A percentile compares a stretch with the other conserved stretches of the same genome.
Evolutionary conservation across 495 filamentous ascomycete species (phyloP).

Genomic region (Aspergillus affinis): DNA sequence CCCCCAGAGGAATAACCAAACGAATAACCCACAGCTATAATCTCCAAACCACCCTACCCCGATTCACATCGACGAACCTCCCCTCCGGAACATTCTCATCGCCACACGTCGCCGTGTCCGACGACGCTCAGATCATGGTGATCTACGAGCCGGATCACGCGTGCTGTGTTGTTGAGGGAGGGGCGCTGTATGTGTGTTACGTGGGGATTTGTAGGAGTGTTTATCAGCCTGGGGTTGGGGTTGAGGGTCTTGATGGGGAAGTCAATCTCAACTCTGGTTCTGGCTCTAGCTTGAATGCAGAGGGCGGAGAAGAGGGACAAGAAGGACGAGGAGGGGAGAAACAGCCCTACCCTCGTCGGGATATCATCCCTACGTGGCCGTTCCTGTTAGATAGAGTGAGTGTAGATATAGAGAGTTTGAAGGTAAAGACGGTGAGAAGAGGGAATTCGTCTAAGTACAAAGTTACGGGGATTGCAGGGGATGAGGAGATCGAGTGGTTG

Average conservation of each 20-base stretch:
- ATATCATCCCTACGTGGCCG: conserved; percentile 13
- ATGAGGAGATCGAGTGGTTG: not conserved
- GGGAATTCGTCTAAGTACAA: not conserved
- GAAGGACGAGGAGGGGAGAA: not conserved
- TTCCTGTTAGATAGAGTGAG: conserved; percentile 14
- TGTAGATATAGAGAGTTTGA: conserved; percentile 9
- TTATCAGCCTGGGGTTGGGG: conserved; percentile 1
- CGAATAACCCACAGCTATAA: conserved; percentile 4
- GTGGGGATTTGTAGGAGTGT: conserved; percentile 3
- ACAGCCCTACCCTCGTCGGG: conserved; percentile 3
- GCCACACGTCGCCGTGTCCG: conserved; percentile 22
- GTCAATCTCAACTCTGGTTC: too few relatives aligned
- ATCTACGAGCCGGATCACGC: conserved; percentile 21
- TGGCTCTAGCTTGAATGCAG: too few relatives aligned
- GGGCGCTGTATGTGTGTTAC: conserved; percentile 19
- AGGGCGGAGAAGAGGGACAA: not conserved
- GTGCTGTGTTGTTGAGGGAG: conserved; percentile 12
- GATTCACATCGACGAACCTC: conserved; percentile 20
- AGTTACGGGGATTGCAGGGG: conserved; percentile 8
- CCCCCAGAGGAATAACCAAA: not conserved
- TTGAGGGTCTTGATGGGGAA: too few relatives aligned
- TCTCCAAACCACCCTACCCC: conserved; percentile 7
- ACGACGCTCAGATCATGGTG: conserved; percentile 14
- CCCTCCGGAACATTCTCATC: conserved; percentile 14
- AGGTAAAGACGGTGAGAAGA: not conserved